A percentile compares a stretch with the other conserved stretches of the same genome.
These are phyloP conservation scores for Amanita pallidorosea DNA, from an alignment of 768 basidiomycete species.

Conservation along the genomic window DNA sequence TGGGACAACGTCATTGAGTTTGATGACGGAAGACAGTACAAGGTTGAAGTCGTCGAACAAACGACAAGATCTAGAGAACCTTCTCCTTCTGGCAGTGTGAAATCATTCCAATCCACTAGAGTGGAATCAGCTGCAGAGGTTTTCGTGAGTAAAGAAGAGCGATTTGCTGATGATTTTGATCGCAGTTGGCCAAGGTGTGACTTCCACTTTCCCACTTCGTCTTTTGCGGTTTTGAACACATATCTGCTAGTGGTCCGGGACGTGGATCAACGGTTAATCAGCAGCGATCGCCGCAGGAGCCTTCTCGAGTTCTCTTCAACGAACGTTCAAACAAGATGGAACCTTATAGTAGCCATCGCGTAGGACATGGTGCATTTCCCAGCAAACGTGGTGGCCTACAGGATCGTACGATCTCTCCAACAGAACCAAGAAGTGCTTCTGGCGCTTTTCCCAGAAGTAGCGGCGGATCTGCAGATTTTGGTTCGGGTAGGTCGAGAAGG, in stretches of 20 bases:
- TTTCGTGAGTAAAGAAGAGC: constrained; percentile 74
- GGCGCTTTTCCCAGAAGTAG: background rate
- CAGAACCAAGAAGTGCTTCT: constrained; percentile 19
- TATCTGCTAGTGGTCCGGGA: background rate
- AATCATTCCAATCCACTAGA: constrained; percentile 13
- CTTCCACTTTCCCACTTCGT: background rate
- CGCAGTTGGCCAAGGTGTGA: constrained; percentile 81
- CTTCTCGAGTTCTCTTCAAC: constrained; percentile 83
- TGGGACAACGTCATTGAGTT: constrained; percentile 89
- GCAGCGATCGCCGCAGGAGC: constrained; percentile 39
- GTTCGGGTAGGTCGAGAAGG: constrained; percentile 11
- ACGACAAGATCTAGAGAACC: constrained; percentile 6
- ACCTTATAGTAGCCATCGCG: constrained; percentile 52
- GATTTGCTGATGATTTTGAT: constrained; percentile 92
- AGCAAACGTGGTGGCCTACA: constrained; percentile 35
- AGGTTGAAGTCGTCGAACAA: constrained; percentile 45
- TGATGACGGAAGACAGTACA: constrained; percentile 89
- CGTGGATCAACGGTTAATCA: background rate
- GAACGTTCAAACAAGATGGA: constrained; percentile 88
- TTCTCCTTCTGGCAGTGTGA: constrained; percentile 7
- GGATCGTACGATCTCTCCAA: constrained; percentile 24
- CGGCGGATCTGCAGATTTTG: background rate
- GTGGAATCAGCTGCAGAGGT: constrained; percentile 14
- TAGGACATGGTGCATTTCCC: constrained; percentile 27
- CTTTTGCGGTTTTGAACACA: background rate